Evolutionary conservation across 2,329 filamentous ascomycete species (phyloP), one percentile per base, ranked within the genome.

Genomic region (Paradendryphiella salina): DNA sequence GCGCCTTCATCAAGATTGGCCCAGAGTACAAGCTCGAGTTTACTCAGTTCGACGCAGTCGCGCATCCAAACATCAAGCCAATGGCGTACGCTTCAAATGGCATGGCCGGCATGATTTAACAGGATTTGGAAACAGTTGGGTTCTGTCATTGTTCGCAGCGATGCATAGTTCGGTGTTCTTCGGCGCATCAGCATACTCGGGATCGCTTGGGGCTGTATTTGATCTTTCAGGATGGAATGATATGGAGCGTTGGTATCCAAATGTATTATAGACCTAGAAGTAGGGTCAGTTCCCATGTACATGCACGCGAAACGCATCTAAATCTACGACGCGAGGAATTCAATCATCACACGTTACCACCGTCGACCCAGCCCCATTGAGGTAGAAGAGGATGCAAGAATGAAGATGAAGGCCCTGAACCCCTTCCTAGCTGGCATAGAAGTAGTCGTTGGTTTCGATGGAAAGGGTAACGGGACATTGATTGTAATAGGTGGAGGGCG

Each of bases 1-100:
- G 94, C 59, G 94, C 94, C 14, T 99, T 95, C 75, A 99, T 99
- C 82, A 97, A 99, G 76, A 88, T 99, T 59, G 89, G 89, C 26
- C 83, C 89, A 13, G 89, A 96, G 56, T 90, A 95, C 72, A 95
- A 96, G 80, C 86, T 97, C 65, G 79, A 90, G 31, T 99, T 89
- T 77, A 84, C 94, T 73, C 87, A 96, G 71, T 99, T 99, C 64
- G 92, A 97, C 65, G 94, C 94, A 6, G 94, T 99, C 46, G 92
- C 92, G 56, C 94, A 99, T 79, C 94, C 94, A 10, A 84, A 95
- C 67, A 94, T 99, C 72, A 90, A 88, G 74, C 93, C 94, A 11
- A 99, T 99, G 84, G 83, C 90, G 4, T 96, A 96, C 73, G 90
- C 89, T 40, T 86, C 90, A 69, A 92, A 83, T 73, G 91, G 89